phyloP scores from a whole-genome alignment of 2,329 filamentous ascomycete species.

The Diaporthe destruens region DNA sequence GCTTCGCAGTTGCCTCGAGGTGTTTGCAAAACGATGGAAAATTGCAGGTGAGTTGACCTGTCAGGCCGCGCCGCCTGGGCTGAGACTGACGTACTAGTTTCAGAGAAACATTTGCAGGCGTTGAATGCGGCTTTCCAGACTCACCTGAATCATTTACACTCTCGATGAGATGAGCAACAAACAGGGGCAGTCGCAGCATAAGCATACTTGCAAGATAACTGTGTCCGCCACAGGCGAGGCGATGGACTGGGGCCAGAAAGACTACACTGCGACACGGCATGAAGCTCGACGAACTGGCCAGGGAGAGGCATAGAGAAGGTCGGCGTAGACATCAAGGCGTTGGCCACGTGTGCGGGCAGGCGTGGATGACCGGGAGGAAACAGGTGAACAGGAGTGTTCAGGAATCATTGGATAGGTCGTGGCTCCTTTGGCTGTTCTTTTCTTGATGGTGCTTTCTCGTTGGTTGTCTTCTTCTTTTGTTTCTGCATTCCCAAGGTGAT shows the following conservation, averaged over 20 bases:
- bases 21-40: conserved; percentile 46
- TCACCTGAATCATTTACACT: conserved; percentile 30
- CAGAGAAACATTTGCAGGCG: conserved; percentile 40
- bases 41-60: conserved; percentile 46
- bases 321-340: background rate
- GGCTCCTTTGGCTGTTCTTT: background rate
- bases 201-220: background rate
- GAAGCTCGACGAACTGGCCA: background rate
- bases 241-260: background rate
- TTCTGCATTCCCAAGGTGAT: background rate
- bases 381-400: background rate
- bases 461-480: background rate
- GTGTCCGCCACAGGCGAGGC: background rate
- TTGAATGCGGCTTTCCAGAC: conserved; percentile 37
- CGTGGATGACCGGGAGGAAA: background rate
- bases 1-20: conserved; percentile 44
- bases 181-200: background rate
- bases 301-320: background rate
- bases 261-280: background rate
- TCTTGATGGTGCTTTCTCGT: background rate
- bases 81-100: background rate
- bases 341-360: conserved; percentile 13
- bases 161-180: conserved; percentile 22
- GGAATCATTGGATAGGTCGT: background rate
- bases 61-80: background rate